Evolutionary conservation across 768 basidiomycete species (phyloP).

Genomic region (Clathrus columnatus): DNA sequence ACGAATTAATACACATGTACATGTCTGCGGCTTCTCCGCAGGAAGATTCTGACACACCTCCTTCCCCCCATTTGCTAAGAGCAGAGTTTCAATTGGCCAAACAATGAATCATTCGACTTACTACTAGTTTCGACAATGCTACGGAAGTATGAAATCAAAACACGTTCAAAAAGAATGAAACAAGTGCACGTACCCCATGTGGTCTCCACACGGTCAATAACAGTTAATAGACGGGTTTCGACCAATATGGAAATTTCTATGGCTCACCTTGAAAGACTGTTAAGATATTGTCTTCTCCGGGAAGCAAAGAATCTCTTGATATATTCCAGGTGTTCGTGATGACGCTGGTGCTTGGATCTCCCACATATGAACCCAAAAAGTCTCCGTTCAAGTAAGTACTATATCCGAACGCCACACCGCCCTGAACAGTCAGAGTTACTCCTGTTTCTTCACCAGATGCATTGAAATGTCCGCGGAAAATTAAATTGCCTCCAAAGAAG

Average conservation of each 20-base stretch:
- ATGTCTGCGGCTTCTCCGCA: neutral
- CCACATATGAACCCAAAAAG: slow-evolving; percentile 42
- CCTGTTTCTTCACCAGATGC: slow-evolving; percentile 38
- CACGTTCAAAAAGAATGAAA: slow-evolving; percentile 20
- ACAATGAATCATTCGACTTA: slow-evolving; percentile 17
- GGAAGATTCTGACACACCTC: slow-evolving; percentile 19
- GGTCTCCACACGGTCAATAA: slow-evolving; percentile 24
- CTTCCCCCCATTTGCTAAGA: slow-evolving; percentile 40
- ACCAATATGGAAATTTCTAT: neutral
- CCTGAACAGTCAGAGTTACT: slow-evolving; percentile 31
- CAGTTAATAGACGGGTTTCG: neutral
- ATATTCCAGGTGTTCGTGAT: slow-evolving; percentile 36
- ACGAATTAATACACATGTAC: neutral
- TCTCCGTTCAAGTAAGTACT: slow-evolving; percentile 42
- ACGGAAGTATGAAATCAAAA: neutral
- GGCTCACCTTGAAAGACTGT: slow-evolving; percentile 39
- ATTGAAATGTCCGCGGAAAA: slow-evolving; percentile 44
- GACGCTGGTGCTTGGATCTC: slow-evolving; percentile 33
- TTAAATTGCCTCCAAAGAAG: slow-evolving; percentile 23
- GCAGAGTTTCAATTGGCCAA: neutral
- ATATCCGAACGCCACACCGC: slow-evolving; percentile 41
- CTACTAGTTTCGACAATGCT: slow-evolving; percentile 43
- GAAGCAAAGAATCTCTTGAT: slow-evolving; percentile 26
- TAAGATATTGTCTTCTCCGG: slow-evolving; percentile 35
- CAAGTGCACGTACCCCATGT: slow-evolving; percentile 43